Evolutionary conservation across 352 stramenopile species (phyloP).

Genomic region (Phytophthora litchii): DNA sequence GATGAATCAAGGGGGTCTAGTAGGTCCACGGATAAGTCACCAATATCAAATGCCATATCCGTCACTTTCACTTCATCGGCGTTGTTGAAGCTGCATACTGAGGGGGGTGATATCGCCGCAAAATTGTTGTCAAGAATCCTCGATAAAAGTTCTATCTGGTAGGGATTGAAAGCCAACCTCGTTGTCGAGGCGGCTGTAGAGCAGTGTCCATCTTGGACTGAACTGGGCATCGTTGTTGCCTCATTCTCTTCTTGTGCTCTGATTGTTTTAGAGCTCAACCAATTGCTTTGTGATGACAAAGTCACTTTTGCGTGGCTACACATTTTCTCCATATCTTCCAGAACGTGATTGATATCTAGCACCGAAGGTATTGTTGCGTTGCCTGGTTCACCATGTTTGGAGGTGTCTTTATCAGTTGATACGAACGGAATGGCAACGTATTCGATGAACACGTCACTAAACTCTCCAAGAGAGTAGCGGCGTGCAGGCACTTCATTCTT

Average conservation of each 20-base stretch:
- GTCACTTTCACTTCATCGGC: conserved; percentile 53
- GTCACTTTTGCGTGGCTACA: conserved; percentile 46
- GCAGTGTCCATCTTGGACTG: not conserved
- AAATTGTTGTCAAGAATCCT: conserved; percentile 74
- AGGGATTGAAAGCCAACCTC: conserved; percentile 51
- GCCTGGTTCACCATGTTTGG: conserved; percentile 8
- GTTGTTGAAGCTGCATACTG: not conserved
- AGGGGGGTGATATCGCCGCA: conserved; percentile 18
- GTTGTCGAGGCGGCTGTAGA: not conserved
- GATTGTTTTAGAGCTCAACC: conserved; percentile 17
- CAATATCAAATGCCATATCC: conserved; percentile 52
- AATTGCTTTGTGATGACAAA: conserved; percentile 44
- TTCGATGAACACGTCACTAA: conserved; percentile 52
- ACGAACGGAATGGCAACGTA: conserved; percentile 47
- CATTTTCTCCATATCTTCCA: conserved; percentile 61
- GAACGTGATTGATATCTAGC: conserved; percentile 55
- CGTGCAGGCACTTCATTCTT: not conserved
- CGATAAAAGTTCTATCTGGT: conserved; percentile 67
- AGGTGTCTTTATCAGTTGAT: conserved; percentile 26
- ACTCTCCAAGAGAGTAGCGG: conserved; percentile 21
- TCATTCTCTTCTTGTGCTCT: not conserved
- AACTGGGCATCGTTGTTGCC: not conserved
- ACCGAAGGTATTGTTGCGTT: conserved; percentile 2
- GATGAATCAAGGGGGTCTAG: conserved; percentile 28
- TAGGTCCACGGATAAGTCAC: conserved; percentile 48